Evolutionary conservation across 495 filamentous ascomycete species (phyloP).

Genomic region (Durotheca rogersii): DNA sequence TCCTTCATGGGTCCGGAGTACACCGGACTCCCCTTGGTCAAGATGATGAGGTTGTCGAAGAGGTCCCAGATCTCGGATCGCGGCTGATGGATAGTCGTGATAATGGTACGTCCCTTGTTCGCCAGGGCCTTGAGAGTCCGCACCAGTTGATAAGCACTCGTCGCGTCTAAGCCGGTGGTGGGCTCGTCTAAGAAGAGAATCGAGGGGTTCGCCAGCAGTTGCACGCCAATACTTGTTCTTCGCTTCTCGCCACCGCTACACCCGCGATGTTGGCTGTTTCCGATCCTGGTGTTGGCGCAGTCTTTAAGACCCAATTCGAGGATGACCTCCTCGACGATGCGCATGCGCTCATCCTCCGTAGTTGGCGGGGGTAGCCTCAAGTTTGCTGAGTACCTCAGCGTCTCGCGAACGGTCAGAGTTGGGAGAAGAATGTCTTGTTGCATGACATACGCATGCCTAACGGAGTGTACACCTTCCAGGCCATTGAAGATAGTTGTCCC

Average conservation of each 20-base stretch:
- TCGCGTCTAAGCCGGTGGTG: conserved; percentile 73
- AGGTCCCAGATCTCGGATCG: conserved; percentile 74
- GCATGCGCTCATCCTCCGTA: conserved; percentile 56
- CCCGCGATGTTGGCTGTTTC: conserved; percentile 65
- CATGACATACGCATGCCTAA: conserved; percentile 71
- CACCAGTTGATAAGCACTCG: conserved; percentile 71
- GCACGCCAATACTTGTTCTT: conserved; percentile 70
- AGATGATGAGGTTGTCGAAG: conserved; percentile 65
- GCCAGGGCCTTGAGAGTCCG: conserved; percentile 66
- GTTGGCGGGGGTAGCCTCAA: conserved; percentile 64
- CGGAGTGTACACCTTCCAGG: conserved; percentile 47
- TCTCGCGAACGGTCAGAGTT: conserved; percentile 71
- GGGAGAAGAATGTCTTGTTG: conserved; percentile 73
- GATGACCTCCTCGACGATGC: conserved; percentile 70
- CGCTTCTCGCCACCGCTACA: conserved; percentile 78
- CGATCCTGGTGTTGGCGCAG: conserved; percentile 70
- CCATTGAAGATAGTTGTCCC: conserved; percentile 62
- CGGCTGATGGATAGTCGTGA: conserved; percentile 73
- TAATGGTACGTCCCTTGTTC: conserved; percentile 64
- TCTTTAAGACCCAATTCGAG: conserved; percentile 71
- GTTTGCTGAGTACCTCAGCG: conserved; percentile 68
- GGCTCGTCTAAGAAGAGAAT: conserved; percentile 75
- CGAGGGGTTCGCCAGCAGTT: conserved; percentile 71
- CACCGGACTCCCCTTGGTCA: conserved; percentile 63
- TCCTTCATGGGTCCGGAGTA: conserved; percentile 58